Base-by-base conservation (phyloP, 805 yeast species). In the Candida tibetensis region DNA sequence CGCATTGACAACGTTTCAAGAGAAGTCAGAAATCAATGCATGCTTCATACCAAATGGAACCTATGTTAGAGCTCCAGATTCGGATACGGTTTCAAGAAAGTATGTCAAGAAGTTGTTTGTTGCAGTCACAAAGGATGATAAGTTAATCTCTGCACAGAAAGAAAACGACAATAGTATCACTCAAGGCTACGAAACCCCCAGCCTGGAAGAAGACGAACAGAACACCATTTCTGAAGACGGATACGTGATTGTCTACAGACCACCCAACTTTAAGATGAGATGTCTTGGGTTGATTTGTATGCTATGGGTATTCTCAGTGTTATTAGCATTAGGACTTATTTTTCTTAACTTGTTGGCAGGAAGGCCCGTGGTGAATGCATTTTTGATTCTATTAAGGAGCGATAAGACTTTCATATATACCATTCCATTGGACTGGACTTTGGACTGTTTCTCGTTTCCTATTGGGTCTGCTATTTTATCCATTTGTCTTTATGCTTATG, bases 11-110 rank as follows among this genome's bases (percentile, higher is more conserved):
- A 58, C 68, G 2, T 81, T 81, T 48, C 52, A 57, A 8, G 62
- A 62, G 3, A 59, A 76, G 39, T 62, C 71, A 0, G 46, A 53
- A 1, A 58, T 70, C 0, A 64, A 63, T 26, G 79, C 84, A 0
- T 79, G 77, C 33, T 84, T 84, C 53, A 79, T 86, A 5, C 90
- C 90, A 0, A 83, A 86, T 57, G 99, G 99, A 3, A 66, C 69
- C 32, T 83, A 77, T 51, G 78, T 90, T 23, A 77, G 98, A 40
- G 99, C 89, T 1, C 99, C 99, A 1, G 82, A 79, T 41, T 76
- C 76, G 46, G 97, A 90, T 55, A 81, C 81, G 12, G 80, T 83
- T 15, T 77, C 91, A 0, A 66, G 88, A 40, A 74, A 73, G 33
- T 79, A 71, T 46, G 76, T 81, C 22, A 78, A 76, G 48, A 74